Evolutionary conservation across 192 early-diverging fungal genomes (phyloP).

Genomic region (Chytriomyces sp.): DNA sequence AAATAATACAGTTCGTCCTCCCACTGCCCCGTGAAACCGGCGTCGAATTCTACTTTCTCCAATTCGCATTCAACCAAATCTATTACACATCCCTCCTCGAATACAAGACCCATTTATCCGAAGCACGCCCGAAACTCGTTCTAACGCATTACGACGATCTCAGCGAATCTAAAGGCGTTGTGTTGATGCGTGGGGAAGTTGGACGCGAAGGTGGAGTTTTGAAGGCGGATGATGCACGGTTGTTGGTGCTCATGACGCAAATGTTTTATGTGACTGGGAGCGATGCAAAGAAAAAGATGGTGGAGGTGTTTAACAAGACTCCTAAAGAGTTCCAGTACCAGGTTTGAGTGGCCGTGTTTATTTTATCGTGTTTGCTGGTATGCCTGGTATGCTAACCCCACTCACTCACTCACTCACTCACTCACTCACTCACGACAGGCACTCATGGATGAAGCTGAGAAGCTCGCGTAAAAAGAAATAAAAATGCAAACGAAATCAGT

Average conservation of each 20-base stretch:
- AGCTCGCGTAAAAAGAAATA: background rate
- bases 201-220: constrained; percentile 57
- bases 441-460: background rate
- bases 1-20: constrained; percentile 73
- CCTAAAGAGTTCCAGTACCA: constrained; percentile 76
- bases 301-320: constrained; percentile 80
- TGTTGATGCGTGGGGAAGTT: constrained; percentile 88
- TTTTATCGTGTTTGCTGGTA: background rate
- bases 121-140: constrained; percentile 81
- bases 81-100: constrained; percentile 81
- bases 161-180: constrained; percentile 76
- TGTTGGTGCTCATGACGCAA: constrained; percentile 79
- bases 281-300: constrained; percentile 62
- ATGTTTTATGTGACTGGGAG: constrained; percentile 86
- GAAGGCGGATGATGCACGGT: constrained; percentile 72
- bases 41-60: constrained; percentile 85
- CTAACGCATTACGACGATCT: constrained; percentile 90
- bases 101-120: constrained; percentile 82
- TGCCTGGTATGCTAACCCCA: too few relatives aligned
- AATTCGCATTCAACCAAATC: constrained; percentile 83
- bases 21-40: constrained; percentile 81
- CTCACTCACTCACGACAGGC: background rate
- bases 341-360: background rate
- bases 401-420: too few relatives aligned
- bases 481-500: too few relatives aligned